Evolutionary conservation across 1,284 basidiomycete genomes (phyloP), one percentile per base, ranked within the genome.

Genomic region (Porodaedalea pini): DNA sequence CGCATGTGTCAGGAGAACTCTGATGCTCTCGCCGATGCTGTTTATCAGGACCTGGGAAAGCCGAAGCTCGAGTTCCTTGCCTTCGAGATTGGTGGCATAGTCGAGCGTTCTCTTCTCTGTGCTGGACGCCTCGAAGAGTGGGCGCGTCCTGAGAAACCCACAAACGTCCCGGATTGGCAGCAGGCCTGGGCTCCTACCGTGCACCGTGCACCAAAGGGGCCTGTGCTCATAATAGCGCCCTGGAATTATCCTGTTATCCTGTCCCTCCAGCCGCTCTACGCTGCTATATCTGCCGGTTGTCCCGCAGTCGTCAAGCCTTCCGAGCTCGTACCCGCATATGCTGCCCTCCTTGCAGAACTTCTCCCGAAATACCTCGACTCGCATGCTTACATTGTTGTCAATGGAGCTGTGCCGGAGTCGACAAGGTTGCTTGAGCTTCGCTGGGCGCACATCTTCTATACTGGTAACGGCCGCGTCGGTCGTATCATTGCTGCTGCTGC

Each of bases 401-500:
- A 75, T 51, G 80, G 80, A 5, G 77, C 65, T 19, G 73, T 77
- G 5, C 70, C 75, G 25, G 71, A 79, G 59, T 70, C 76, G 3
- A 78, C 76, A 15, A 70, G 44, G 47, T 23, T 57, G 23, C 37
- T 56, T 13, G 37, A 48, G 19, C 21, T 54, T 7, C 32, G 47
- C 19, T 60, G 58, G 58, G 58, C 58, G 17, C 58, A 60, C 19
- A 52, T 60, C 27, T 56, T 60, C 43, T 60, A 60, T 37, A 60
- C 58, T 6, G 75, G 74, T 68, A 81, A 79, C 10, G 80, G 80
- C 15, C 76, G 75, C 17, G 79, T 90, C 23, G 88, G 81, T 1
- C 78, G 81, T 53, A 81, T 90, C 63, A 78, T 90, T 34, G 78
- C 86, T 1, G 71, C 76, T 1, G 87, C 87, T 1, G 87, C 87